Base-by-base conservation (phyloP, 805 yeast genomes). In the Pichia pseudocactophila region DNA sequence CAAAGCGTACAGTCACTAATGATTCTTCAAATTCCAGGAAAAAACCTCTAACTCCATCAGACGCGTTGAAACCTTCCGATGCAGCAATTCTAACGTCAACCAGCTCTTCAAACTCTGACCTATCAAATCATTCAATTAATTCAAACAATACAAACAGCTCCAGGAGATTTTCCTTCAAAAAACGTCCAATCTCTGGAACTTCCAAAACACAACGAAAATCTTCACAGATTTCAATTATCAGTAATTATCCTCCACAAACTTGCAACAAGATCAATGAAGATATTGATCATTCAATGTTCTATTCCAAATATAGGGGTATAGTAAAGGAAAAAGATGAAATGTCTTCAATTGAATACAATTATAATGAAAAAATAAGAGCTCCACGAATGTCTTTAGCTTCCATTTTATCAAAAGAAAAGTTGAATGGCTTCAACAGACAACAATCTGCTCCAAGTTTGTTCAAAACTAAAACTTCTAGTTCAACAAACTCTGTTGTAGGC, bases 341-440 rank as follows among this genome's bases (percentile, higher is more conserved):
- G 10, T 56, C 60, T 1, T 60, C 53, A 18, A 55, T 51, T 44
- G 61, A 59, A 35, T 57, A 68, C 45, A 67, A 73, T 53, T 73
- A 73, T 48, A 74, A 73, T 49, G 76, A 73, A 45, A 73, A 72
- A 50, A 74, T 74, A 38, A 55, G 79, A 44, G 76, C 77, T 30
- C 79, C 79, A 10, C 54, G 77, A 39, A 70, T 73, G 74, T 63
- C 68, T n/a, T 41, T 56, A 4, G 57, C 51, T 11, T 53, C 64
- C 34, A 42, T 58, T 2, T 37, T 53, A 22, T 51, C 49, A 36
- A 50, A 36, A 16, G 45, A 44, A 30, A 30, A 19, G 7, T 11
- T 20, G 2, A 26, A 18, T n/a, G 34, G 16, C 22, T 16, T 28
- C 1, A 6, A 5, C 17, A 40, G 44, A n/a, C 37, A 41, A 34